Conservation (phyloP, 2,329 filamentous ascomycete species). For the Pyricularia sp. region DNA sequence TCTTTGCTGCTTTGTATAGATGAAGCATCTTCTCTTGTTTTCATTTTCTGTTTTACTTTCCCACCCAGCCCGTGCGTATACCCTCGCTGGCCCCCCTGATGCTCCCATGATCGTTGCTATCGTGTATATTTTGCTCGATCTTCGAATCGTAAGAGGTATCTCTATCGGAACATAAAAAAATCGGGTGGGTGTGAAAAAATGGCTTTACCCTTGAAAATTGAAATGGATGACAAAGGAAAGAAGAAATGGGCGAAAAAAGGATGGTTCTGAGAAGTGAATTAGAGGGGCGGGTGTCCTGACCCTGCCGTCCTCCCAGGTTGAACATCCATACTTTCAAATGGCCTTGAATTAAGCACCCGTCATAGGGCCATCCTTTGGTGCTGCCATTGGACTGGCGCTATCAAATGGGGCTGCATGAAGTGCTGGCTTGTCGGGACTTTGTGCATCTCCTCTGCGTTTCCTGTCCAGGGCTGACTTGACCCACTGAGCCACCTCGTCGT, state of each 20-base stretch:
- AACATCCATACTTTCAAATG: not conserved
- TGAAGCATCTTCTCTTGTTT: not conserved
- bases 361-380: conserved; percentile 17
- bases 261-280: not conserved
- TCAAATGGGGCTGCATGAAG: conserved; percentile 82
- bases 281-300: not conserved
- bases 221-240: not conserved
- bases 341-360: not conserved
- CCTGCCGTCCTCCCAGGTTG: not conserved
- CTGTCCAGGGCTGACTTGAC: conserved; percentile 62
- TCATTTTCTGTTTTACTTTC: not conserved
- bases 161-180: not conserved
- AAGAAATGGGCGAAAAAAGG: not conserved
- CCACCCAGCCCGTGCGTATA: not conserved
- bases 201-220: not conserved
- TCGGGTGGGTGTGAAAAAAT: not conserved
- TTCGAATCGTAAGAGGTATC: not conserved
- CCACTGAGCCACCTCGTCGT: conserved; percentile 82
- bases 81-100: not conserved
- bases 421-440: conserved; percentile 58
- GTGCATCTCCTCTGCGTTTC: conserved; percentile 45
- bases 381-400: conserved; percentile 48
- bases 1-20: not conserved
- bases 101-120: not conserved
- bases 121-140: not conserved